Evolutionary conservation across 179 eudicot genomes (phyloP).

Genomic region (Beta macrorhiza): DNA sequence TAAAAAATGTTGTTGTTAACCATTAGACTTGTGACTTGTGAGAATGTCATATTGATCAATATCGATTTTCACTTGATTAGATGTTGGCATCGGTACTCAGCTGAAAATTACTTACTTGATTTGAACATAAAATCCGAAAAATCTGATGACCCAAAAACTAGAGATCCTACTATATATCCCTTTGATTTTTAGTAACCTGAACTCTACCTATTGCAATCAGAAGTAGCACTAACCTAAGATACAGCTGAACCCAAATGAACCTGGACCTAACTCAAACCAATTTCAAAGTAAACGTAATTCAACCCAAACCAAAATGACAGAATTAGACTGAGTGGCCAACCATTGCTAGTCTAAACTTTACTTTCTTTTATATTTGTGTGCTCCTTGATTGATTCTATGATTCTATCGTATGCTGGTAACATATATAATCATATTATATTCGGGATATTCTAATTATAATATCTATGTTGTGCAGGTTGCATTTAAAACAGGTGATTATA

Average conservation of each 20-base stretch:
- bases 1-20: background rate
- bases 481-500: slow-evolving; percentile 81
- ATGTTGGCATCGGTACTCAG: background rate
- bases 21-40: background rate
- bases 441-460: background rate
- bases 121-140: no score
- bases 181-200: background rate
- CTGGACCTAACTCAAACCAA: background rate
- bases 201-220: background rate
- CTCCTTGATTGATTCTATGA: background rate
- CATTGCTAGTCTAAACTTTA: background rate
- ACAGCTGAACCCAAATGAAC: background rate
- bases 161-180: background rate
- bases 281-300: background rate
- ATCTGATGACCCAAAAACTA: background rate
- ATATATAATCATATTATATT: background rate
- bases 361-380: background rate
- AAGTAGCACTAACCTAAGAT: background rate
- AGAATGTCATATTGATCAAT: background rate
- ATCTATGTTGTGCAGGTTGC: slow-evolving; percentile 63
- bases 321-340: background rate
- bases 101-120: no score
- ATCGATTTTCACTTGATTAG: background rate
- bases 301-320: background rate
- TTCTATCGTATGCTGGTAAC: background rate